Evolutionary conservation across 2,329 filamentous ascomycete species (phyloP).

Genomic region (Aspergillus carbonarius): DNA sequence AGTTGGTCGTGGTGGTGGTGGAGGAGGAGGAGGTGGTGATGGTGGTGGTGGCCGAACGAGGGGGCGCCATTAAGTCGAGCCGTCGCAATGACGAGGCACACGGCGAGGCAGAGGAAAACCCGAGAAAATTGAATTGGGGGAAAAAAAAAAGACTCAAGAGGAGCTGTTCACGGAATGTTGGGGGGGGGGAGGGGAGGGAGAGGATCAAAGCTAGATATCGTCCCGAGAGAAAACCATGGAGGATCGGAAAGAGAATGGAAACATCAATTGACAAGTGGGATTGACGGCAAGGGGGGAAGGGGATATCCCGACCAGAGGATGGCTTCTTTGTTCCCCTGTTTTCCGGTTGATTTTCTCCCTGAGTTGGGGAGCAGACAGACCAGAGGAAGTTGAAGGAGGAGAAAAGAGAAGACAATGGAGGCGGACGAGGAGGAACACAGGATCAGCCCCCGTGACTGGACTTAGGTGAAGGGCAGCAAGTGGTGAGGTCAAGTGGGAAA

Average conservation of each 20-base stretch:
- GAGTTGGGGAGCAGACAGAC: conserved; percentile 17
- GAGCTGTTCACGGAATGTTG: conserved; percentile 9
- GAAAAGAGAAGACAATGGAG: conserved; percentile 11
- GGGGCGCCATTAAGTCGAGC: conserved; percentile 14
- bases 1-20: conserved; percentile 10
- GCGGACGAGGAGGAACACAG: conserved; percentile 20
- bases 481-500: conserved; percentile 16
- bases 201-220: conserved; percentile 11
- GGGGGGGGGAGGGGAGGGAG: neutral
- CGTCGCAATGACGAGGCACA: conserved; percentile 11
- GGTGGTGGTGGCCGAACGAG: conserved; percentile 9
- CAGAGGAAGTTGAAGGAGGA: conserved; percentile 28
- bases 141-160: conserved; percentile 4
- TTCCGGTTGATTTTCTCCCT: conserved; percentile 9
- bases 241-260: conserved; percentile 4
- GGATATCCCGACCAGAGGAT: neutral
- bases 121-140: conserved; percentile 10
- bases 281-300: conserved; percentile 2
- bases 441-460: conserved; percentile 16
- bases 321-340: conserved; percentile 1
- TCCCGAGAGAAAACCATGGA: conserved; percentile 17
- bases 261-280: conserved; percentile 16
- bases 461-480: conserved; percentile 6
- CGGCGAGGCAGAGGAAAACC: conserved; percentile 5
- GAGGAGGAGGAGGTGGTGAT: too few species aligned